Conservation (phyloP, 345 rosid genomes). For the Clarkia xantiana region DNA sequence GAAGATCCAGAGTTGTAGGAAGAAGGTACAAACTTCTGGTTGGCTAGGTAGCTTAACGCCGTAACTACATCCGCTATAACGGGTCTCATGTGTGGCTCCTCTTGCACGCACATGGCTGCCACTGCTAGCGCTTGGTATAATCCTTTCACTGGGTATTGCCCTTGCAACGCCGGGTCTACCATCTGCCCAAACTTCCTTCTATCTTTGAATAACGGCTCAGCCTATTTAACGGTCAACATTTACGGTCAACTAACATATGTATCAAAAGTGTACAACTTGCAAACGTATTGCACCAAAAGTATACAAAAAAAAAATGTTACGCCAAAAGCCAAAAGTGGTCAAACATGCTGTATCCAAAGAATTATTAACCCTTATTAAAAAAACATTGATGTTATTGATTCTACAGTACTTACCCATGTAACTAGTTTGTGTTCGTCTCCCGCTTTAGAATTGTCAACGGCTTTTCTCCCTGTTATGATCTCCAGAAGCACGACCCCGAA, state of each 20-base stretch:
- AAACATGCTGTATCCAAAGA: too few species aligned
- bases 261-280: too few species aligned
- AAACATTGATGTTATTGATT: not conserved
- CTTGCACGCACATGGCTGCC: conserved; percentile 75
- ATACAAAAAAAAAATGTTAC: too few species aligned
- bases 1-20: conserved; percentile 21
- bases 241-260: not conserved
- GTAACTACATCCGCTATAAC: conserved; percentile 58
- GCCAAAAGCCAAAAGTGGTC: too few species aligned
- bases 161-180: conserved; percentile 62
- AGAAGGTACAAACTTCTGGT: conserved; percentile 33
- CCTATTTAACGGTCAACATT: conserved; percentile 23
- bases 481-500: conserved; percentile 56
- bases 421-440: conserved; percentile 55
- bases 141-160: conserved; percentile 49
- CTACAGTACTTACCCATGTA: conserved; percentile 57
- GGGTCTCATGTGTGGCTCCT: conserved; percentile 61
- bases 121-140: conserved; percentile 65
- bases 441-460: conserved; percentile 39
- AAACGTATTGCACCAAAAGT: too few species aligned
- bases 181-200: conserved; percentile 51
- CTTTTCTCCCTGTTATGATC: conserved; percentile 59
- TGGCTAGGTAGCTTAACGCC: conserved; percentile 51
- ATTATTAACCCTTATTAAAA: too few species aligned
- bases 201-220: conserved; percentile 56